These are phyloP conservation scores for Isochrysis galbana DNA, from an alignment of 78 protist species.

Conservation along the genomic window DNA sequence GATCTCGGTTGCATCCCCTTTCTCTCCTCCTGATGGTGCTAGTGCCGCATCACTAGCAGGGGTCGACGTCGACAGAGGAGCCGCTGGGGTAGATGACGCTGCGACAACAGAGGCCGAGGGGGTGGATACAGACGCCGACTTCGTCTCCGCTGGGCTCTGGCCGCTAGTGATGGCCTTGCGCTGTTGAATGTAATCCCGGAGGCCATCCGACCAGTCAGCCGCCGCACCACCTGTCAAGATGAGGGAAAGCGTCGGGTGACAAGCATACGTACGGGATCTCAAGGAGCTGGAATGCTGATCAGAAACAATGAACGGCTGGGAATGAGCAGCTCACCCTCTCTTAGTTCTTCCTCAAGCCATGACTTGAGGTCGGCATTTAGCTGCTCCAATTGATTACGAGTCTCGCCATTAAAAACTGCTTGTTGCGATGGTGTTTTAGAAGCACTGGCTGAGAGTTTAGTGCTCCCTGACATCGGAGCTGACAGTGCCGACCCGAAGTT, in stretches of 20 bases:
- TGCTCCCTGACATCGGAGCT: neutral
- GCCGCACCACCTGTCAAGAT: no score
- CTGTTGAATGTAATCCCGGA: neutral
- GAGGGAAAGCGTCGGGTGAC: no score
- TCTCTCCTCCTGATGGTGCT: neutral
- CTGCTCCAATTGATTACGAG: neutral
- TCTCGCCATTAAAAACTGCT: neutral
- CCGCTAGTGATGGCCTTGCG: neutral
- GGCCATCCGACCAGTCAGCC: neutral
- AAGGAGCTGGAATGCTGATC: no score
- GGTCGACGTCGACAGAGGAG: no score
- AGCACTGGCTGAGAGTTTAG: neutral
- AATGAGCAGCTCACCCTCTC: neutral
- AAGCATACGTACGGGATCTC: no score
- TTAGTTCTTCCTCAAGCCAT: neutral
- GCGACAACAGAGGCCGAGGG: neutral
- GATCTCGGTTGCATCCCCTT: neutral
- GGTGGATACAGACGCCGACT: neutral
- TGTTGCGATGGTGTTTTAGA: no score
- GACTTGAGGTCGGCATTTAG: neutral
- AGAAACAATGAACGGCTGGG: no score
- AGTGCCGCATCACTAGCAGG: neutral
- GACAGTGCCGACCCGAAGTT: neutral
- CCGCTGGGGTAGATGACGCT: neutral
- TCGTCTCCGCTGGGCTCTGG: neutral